Evolutionary conservation across 116 monocot genomes (phyloP).

Genomic region (Trichopus zeylanicus): DNA sequence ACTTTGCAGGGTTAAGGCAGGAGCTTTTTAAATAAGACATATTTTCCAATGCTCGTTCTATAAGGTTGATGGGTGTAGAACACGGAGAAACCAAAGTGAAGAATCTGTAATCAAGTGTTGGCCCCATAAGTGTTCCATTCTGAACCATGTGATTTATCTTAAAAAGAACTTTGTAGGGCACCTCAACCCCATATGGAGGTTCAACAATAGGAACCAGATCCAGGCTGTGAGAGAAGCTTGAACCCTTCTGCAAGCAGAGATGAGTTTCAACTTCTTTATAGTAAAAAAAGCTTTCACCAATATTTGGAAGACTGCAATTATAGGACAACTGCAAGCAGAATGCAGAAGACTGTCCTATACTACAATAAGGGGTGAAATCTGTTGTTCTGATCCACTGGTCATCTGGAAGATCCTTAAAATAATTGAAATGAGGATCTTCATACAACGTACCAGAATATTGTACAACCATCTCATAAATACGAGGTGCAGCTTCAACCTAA

Average conservation of each 20-base stretch:
- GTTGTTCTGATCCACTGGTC: conserved; percentile 78
- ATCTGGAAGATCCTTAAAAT: conserved; percentile 39
- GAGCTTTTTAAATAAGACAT: conserved; percentile 51
- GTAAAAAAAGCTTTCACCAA: conserved; percentile 42
- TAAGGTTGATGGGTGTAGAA: conserved; percentile 18
- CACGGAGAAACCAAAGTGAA: conserved; percentile 33
- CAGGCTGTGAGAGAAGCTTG: conserved; percentile 43
- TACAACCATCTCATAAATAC: conserved; percentile 32
- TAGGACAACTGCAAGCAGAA: conserved; percentile 61
- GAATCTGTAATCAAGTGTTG: conserved; percentile 54
- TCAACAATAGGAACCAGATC: conserved; percentile 72
- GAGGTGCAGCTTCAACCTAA: conserved; percentile 75
- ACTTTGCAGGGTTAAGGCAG: conserved; percentile 54
- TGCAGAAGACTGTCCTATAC: conserved; percentile 73
- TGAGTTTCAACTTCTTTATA: conserved; percentile 27
- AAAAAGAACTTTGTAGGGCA: conserved; percentile 71
- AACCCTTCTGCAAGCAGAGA: conserved; percentile 22
- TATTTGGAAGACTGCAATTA: conserved; percentile 36
- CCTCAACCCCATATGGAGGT: conserved; percentile 20
- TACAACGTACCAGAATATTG: conserved; percentile 7
- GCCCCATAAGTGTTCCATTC: conserved; percentile 73
- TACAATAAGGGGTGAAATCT: conserved; percentile 58
- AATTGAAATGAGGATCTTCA: conserved; percentile 34
- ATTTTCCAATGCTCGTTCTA: conserved; percentile 59
- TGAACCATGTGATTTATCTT: conserved; percentile 85